These are phyloP conservation scores for Parafenestella ontariensis DNA, from an alignment of 2,329 filamentous ascomycete genomes.

Conservation along the genomic window DNA sequence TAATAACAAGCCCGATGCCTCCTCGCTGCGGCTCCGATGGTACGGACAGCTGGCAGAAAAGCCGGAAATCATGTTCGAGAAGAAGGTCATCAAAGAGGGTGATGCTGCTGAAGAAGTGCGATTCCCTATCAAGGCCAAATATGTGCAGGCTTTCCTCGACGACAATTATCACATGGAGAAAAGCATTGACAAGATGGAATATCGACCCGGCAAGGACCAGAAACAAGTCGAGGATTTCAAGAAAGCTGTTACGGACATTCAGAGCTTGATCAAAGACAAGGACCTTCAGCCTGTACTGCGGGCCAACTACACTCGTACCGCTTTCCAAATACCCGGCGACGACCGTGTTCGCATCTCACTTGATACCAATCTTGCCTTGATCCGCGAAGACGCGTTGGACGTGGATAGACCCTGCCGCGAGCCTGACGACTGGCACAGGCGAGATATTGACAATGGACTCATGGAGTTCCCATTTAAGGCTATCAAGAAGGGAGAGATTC, in stretches of 20 bases:
- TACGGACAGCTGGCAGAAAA: slow-evolving; percentile 81
- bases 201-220: slow-evolving; percentile 69
- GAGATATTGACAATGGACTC: slow-evolving; percentile 81
- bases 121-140: slow-evolving; percentile 92
- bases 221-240: slow-evolving; percentile 74
- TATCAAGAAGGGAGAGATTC: slow-evolving; percentile 90
- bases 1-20: slow-evolving; percentile 74
- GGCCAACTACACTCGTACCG: slow-evolving; percentile 91
- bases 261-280: slow-evolving; percentile 78
- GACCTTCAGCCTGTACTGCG: slow-evolving; percentile 83
- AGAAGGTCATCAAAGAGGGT: slow-evolving; percentile 82
- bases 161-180: slow-evolving; percentile 94
- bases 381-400: slow-evolving; percentile 78
- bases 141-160: slow-evolving; percentile 84
- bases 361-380: slow-evolving; percentile 90
- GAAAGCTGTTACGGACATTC: slow-evolving; percentile 75
- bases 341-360: slow-evolving; percentile 90
- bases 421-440: slow-evolving; percentile 86
- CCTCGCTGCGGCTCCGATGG: slow-evolving; percentile 88
- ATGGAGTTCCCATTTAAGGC: slow-evolving; percentile 88
- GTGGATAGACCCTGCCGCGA: slow-evolving; percentile 85
- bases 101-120: slow-evolving; percentile 79
- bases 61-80: slow-evolving; percentile 84
- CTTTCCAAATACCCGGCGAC: slow-evolving; percentile 95
- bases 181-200: slow-evolving; percentile 78